Conservation (phyloP, 768 basidiomycete genomes). For the Dendrothele bispora region DNA sequence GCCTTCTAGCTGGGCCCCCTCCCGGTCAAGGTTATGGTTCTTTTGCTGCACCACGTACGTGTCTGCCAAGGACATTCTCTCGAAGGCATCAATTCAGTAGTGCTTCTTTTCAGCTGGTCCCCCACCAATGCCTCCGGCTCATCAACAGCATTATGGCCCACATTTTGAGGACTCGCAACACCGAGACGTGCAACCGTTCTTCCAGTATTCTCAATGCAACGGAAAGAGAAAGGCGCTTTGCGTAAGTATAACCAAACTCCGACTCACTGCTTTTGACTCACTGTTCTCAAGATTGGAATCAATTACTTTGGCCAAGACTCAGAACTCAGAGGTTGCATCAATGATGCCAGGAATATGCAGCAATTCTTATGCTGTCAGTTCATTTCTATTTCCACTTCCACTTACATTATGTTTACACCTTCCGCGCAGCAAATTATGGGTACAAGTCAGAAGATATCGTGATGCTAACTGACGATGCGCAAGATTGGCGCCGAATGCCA, state of each 20-base stretch:
- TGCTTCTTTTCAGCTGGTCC: slow-evolving; percentile 26
- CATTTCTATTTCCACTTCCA: not conserved
- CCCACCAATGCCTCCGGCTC: slow-evolving; percentile 53
- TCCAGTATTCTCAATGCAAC: slow-evolving; percentile 88
- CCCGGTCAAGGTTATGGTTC: no score
- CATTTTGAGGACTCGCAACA: slow-evolving; percentile 48
- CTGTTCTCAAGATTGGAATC: slow-evolving; percentile 70
- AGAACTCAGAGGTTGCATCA: slow-evolving; percentile 85
- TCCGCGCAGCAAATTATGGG: slow-evolving; percentile 60
- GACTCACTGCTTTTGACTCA: not conserved
- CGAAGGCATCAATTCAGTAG: slow-evolving; percentile 20
- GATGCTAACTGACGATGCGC: slow-evolving; percentile 76
- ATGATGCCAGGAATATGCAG: slow-evolving; percentile 83
- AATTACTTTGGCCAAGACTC: slow-evolving; percentile 74
- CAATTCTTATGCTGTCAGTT: slow-evolving; percentile 72
- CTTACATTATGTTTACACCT: not conserved
- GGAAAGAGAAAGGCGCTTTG: slow-evolving; percentile 88
- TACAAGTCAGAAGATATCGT: slow-evolving; percentile 84
- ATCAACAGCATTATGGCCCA: slow-evolving; percentile 64
- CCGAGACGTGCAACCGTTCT: slow-evolving; percentile 57
- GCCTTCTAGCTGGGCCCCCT: slow-evolving; percentile 8
- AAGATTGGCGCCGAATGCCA: slow-evolving; percentile 61
- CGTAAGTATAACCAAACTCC: slow-evolving; percentile 45
- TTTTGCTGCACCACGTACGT: slow-evolving; percentile 27
- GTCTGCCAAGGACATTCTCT: not conserved